Base-by-base conservation (phyloP, 2,329 filamentous ascomycete species). In the Tolypocladium cylindrosporum region DNA sequence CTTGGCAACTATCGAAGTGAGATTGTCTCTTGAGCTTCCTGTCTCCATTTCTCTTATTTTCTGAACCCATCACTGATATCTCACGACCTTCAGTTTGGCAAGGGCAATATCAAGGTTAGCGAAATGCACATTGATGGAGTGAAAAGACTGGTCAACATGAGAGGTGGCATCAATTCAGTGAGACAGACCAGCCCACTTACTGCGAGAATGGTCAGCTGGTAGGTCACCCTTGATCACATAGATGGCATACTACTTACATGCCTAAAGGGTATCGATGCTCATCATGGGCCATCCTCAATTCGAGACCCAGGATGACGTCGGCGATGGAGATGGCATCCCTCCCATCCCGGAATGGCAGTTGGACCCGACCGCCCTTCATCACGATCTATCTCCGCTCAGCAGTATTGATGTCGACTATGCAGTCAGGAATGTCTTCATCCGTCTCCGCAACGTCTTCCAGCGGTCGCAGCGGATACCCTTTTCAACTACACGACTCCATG, bases 141-240 rank as follows among this genome's bases (percentile, higher is more conserved):
- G 0, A 81, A 78, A 59, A 68, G 68, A 13, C 71, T 83, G 37
- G 77, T 83, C 14, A 65, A 67, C 3, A 66, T 82, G 55, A 70
- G 80, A 62, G 80, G 80, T 3, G 80, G 80, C 2, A 80, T 83
- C 58, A 71, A 73, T 55, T 64, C 70, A 39, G 71, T 82, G 2
- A 75, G 72, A 52, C 73, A 72, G 24, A 77, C 75, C 1, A 82
- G 75, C 57, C 79, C 80, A 0, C 71, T 83, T 0, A 82, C 79
- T 0, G 80, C 79, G 9, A 75, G 80, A 57, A 83, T 83, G 80
- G 69, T 82, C 11, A 72, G 73, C 59, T 82, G 80, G 80, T 81
- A 64, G 68, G 76, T 63, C 11, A 0, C 48, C 27, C 48, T 11
- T n/a, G 16, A 34, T 36, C 1, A 14, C 2, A 16, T 5, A 7